These are phyloP conservation scores for Cladophialophora exuberans DNA, from an alignment of 2,329 filamentous ascomycete species.

Conservation along the genomic window DNA sequence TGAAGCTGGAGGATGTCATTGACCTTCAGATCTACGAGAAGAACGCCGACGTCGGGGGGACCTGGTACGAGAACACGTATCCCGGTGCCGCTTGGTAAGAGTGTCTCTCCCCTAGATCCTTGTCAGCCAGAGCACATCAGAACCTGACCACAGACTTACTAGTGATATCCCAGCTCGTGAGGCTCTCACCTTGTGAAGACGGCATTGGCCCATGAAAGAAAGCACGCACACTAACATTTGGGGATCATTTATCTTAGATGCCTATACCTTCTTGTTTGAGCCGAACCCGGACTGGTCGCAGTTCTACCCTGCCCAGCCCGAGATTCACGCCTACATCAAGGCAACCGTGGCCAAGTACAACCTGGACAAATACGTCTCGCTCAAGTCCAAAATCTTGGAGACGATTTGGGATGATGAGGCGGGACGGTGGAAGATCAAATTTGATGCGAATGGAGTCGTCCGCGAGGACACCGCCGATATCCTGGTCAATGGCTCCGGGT, in stretches of 20 bases:
- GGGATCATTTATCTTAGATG: conserved; percentile 20
- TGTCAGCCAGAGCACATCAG: conserved; percentile 9
- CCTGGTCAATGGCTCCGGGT: conserved; percentile 35
- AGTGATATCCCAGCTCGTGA: conserved; percentile 43
- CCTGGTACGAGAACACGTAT: conserved; percentile 47
- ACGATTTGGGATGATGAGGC: conserved; percentile 37
- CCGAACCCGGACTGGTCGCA: conserved; percentile 33
- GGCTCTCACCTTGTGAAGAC: conserved; percentile 7
- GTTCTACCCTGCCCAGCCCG: conserved; percentile 31
- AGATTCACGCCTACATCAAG: conserved; percentile 37
- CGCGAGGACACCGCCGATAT: conserved; percentile 26
- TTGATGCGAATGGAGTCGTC: conserved; percentile 30
- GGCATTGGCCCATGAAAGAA: conserved; percentile 5
- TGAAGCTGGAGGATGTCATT: conserved; percentile 31
- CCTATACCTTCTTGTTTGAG: conserved; percentile 42
- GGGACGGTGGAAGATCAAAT: conserved; percentile 35
- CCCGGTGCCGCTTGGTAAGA: conserved; percentile 42
- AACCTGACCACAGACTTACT: conserved; percentile 8
- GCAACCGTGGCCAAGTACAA: conserved; percentile 30
- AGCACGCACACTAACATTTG: conserved; percentile 6
- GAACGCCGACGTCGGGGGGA: conserved; percentile 43
- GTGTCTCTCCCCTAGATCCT: conserved; percentile 1
- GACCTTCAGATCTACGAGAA: conserved; percentile 40
- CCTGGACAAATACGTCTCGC: conserved; percentile 33
- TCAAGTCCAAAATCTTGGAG: conserved; percentile 34